Base-by-base conservation (phyloP, 2,329 filamentous ascomycete species). In the Xylaria sp. region DNA sequence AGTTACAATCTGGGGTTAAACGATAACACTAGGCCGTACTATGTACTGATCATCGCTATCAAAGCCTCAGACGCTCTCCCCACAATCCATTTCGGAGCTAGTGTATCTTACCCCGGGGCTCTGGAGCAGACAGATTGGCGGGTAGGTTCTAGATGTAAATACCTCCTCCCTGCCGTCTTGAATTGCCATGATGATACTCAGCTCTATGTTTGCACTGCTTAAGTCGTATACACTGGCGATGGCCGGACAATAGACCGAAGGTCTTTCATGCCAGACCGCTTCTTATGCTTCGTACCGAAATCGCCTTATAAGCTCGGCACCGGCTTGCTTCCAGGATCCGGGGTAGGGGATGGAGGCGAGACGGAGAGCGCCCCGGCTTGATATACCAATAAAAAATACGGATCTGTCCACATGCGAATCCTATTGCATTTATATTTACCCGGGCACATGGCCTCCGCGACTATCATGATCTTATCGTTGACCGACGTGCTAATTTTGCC, bases 1-100 rank as follows among this genome's bases (percentile, higher is more conserved):
- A 66, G 63, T 39, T 41, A 56, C 25, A 74, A 73, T 72, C 73
- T 72, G 74, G 74, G 72, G 76, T 76, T 74, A 69, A 70, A 69
- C 65, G 46, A 69, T 62, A 61, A 65, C 55, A 43, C 57, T 32
- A 55, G 30, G 25, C 32, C 50, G 28, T 62, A 63, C 41, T 34
- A 15, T 30, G 28, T 30, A 30, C 28, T 63, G 1, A 63, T 66
- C 67, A 56, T 60, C 58, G 70, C 68, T 73, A 76, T 72, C 73
- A 71, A 53, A 53, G 52, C 60, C 62, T 65, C 52, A 60, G 63
- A 72, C 62, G 48, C 65, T 72, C 72, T 73, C 75, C 74, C 73
- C 74, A 73, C 74, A 76, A 60, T 72, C 68, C 72, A 63, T 46
- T 58, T 65, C 59, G 25, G 52, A 61, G 60, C 67, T 63, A 60